These are phyloP conservation scores for Dunaliella primolecta DNA, from an alignment of 139 green algal genomes.

Conservation along the genomic window DNA sequence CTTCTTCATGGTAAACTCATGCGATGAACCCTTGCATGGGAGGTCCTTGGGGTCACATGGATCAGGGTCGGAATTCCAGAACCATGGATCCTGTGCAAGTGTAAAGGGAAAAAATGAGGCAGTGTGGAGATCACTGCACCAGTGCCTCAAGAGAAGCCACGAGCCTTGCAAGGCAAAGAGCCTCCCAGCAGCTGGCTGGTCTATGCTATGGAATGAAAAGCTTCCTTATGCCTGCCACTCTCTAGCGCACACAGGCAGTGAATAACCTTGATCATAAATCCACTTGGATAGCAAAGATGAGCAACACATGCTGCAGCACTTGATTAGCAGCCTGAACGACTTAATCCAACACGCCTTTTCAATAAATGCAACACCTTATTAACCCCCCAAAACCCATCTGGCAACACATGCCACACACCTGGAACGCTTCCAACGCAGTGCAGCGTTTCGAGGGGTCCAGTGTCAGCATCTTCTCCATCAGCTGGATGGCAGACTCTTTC, in stretches of 20 bases:
- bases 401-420: too few species aligned
- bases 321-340: too few species aligned
- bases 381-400: too few species aligned
- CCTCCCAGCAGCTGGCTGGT: background rate
- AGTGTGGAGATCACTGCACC: background rate
- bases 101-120: background rate
- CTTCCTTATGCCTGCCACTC: too few species aligned
- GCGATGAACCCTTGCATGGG: slow-evolving; percentile 32
- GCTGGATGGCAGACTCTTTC: slow-evolving; percentile 47
- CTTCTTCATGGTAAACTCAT: slow-evolving; percentile 64
- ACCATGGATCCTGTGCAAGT: slow-evolving; percentile 49
- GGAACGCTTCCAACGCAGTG: slow-evolving; percentile 48
- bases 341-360: too few species aligned
- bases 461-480: slow-evolving; percentile 69
- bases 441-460: slow-evolving; percentile 71
- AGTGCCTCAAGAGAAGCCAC: background rate
- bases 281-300: too few species aligned
- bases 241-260: too few species aligned
- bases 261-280: too few species aligned
- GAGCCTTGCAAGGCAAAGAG: background rate
- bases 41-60: slow-evolving; percentile 44
- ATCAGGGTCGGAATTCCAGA: slow-evolving; percentile 32
- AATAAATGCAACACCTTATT: too few species aligned
- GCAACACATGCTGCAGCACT: too few species aligned
- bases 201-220: too few species aligned